These are phyloP conservation scores for Fagus sylvatica DNA, from an alignment of 306 rosid species.

Conservation along the genomic window DNA sequence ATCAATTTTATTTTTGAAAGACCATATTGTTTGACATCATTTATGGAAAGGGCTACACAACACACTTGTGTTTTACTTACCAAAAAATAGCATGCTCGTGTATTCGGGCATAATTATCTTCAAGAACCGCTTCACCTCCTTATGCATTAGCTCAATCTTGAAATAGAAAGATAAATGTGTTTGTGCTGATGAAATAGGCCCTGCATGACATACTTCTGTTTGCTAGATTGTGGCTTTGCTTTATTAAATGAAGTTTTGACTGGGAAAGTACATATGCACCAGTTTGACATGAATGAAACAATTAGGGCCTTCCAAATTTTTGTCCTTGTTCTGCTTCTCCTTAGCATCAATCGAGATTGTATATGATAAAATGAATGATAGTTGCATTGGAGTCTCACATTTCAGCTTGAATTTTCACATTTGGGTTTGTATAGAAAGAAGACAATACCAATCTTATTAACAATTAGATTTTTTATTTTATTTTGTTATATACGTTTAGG, in stretches of 20 bases:
- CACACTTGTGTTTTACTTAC: no score
- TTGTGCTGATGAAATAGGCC: background rate
- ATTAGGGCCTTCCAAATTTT: background rate
- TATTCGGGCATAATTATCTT: background rate
- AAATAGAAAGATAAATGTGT: background rate
- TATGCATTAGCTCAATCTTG: background rate
- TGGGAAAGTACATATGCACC: background rate
- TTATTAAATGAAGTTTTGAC: background rate
- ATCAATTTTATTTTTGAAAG: background rate
- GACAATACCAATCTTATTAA: no score
- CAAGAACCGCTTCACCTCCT: background rate
- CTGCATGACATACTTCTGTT: background rate
- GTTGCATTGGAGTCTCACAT: background rate
- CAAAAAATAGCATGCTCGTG: background rate
- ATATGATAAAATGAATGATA: background rate
- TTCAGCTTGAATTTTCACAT: background rate
- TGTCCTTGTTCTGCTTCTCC: background rate
- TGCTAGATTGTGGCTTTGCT: background rate
- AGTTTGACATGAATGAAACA: background rate
- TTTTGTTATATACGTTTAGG: background rate
- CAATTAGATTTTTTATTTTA: background rate
- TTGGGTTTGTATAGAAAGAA: background rate
- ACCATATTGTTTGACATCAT: background rate
- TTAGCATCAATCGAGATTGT: background rate
- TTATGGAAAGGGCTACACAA: background rate